phyloP scores from a whole-genome alignment of 1,139 yeast genomes.

The Eremothecium coryli region DNA sequence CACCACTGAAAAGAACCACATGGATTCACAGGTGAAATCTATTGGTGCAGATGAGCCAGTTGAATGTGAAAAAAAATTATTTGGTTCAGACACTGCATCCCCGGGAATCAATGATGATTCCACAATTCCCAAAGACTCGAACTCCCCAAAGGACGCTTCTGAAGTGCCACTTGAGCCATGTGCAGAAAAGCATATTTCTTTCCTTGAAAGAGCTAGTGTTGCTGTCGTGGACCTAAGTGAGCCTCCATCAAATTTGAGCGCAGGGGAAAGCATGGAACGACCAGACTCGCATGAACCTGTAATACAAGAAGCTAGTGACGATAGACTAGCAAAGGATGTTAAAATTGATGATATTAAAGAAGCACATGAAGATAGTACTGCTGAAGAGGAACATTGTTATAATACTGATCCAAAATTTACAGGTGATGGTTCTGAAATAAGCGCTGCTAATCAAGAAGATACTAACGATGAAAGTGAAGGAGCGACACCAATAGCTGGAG shows the following conservation, averaged over 20 bases:
- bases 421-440: no score
- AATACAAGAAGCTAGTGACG: conserved; percentile 2
- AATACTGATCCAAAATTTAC: no score
- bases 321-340: conserved; percentile 6
- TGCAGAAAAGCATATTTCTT: conserved; percentile 18
- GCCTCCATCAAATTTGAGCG: conserved; percentile 11
- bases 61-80: not conserved
- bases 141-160: not conserved
- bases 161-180: not conserved
- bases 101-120: not conserved
- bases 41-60: not conserved
- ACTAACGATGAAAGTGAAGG: conserved; percentile 1
- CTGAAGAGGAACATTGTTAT: not conserved
- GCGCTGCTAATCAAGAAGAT: not conserved
- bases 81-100: not conserved
- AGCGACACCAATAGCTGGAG: not conserved
- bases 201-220: conserved; percentile 14
- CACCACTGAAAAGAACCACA: not conserved
- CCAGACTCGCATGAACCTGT: not conserved
- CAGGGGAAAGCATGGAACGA: conserved; percentile 3
- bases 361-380: not conserved
- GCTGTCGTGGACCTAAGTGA: conserved; percentile 12
- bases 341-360: no score
- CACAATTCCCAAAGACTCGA: not conserved
- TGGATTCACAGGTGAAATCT: not conserved